Conservation (phyloP, 768 basidiomycete species). For the Fomitopsis serialis region DNA sequence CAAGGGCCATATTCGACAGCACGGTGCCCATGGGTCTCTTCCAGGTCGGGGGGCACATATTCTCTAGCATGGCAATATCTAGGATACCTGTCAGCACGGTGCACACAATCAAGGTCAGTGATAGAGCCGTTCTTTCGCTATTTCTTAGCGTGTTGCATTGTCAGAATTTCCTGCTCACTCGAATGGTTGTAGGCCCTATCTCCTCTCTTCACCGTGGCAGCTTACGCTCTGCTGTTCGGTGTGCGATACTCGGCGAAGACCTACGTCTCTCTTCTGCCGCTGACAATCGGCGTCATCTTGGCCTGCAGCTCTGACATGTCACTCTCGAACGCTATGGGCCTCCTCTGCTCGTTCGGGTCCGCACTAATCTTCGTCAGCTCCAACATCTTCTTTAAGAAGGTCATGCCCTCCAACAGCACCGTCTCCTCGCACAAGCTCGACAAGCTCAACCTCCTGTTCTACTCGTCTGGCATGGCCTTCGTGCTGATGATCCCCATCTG, state of each 20-base stretch:
- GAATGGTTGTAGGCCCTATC: constrained; percentile 70
- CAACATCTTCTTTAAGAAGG: constrained; percentile 99
- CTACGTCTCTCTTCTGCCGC: constrained; percentile 89
- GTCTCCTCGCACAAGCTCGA: constrained; percentile 75
- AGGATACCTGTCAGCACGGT: constrained; percentile 96
- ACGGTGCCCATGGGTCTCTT: constrained; percentile 96
- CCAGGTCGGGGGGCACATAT: constrained; percentile 97
- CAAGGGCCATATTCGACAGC: constrained; percentile 61
- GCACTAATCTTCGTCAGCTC: constrained; percentile 96
- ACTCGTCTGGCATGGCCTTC: constrained; percentile 93
- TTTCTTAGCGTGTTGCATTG: not conserved
- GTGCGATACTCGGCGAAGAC: constrained; percentile 91
- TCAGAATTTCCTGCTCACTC: not conserved
- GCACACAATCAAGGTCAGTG: constrained; percentile 93
- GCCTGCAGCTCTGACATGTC: constrained; percentile 93
- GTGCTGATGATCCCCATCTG: constrained; percentile 95
- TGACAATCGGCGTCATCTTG: constrained; percentile 96
- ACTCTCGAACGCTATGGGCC: constrained; percentile 75
- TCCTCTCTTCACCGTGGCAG: constrained; percentile 93
- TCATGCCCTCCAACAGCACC: constrained; percentile 65
- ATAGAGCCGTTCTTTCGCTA: not conserved
- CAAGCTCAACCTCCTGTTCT: constrained; percentile 93
- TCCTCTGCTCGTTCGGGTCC: constrained; percentile 96
- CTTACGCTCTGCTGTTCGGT: constrained; percentile 89
- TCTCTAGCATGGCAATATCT: constrained; percentile 95